Evolutionary conservation across 2,329 filamentous ascomycete genomes (phyloP), one percentile per base, ranked within the genome.

Genomic region (Pyrenochaeta sp.): DNA sequence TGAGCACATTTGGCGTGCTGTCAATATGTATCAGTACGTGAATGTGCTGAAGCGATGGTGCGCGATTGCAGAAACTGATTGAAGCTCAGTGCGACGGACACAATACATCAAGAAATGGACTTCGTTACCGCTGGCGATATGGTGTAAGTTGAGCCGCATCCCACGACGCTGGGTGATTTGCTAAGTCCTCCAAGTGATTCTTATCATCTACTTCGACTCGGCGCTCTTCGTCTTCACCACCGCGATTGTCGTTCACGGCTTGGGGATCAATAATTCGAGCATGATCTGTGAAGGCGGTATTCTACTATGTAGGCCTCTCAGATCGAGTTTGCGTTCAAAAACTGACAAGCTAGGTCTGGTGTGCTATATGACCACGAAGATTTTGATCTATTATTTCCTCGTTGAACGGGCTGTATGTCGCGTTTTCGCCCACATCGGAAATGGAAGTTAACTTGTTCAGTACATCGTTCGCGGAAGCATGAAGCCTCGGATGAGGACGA

Each of bases 371-470:
- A 81, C 81, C 2, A 84, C 83, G 3, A 87, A 87, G 71, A 79
- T 85, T 71, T 67, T 85, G 15, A 82, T 86, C n/a, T 87, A 86
- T 57, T 73, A 83, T 18, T 87, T 86, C 59, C 71, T 87, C 2
- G 82, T 84, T 1, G 84, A 87, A 61, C 84, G 83, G 67, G 82
- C 80, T 29, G 81, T 83, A 67, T 61, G 77, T 68, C 27, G 14
- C 13, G 29, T 23, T 17, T 20, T 22, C 8, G 9, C 6, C 13
- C 14, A 10, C 21, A 31, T 21, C 3, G 29, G 22, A 18, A 17
- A 32, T 14, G 6, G 9, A 18, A 21, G n/a, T n/a, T n/a, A n/a
- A n/a, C n/a, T n/a, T n/a, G n/a, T 14, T 6, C 29, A 83, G 78
- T 80, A 82, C 53, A 82, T 86, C 34, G 81, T 86, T 38, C 77